phyloP scores from a whole-genome alignment of 2,329 filamentous ascomycete species.

The Aspergillus novoparasiticus region DNA sequence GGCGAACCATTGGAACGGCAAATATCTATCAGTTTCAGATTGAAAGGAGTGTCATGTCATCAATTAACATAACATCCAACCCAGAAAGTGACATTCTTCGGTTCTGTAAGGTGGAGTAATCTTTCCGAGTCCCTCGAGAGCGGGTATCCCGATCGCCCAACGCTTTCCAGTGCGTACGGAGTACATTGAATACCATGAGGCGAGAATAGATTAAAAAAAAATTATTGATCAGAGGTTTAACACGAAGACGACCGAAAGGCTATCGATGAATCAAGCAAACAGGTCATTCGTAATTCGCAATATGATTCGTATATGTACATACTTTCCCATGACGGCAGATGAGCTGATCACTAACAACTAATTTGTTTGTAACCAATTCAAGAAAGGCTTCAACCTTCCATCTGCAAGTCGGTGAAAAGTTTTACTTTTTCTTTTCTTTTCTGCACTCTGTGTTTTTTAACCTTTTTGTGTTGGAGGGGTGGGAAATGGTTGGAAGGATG shows the following conservation, averaged over 20 bases:
- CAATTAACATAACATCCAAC: constrained; percentile 8
- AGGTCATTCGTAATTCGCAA: background rate
- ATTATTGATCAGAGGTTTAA: background rate
- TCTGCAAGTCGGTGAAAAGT: constrained; percentile 5
- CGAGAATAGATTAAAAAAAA: background rate
- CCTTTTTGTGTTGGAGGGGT: background rate
- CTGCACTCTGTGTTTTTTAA: background rate
- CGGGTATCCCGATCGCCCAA: constrained; percentile 20
- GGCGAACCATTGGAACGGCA: constrained; percentile 5
- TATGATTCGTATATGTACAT: background rate
- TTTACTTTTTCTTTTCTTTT: background rate
- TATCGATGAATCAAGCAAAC: background rate
- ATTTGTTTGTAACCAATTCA: background rate
- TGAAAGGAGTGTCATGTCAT: constrained; percentile 9
- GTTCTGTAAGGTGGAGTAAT: constrained; percentile 14
- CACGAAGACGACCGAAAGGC: background rate
- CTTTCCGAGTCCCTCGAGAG: constrained; percentile 13
- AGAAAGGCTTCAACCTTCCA: background rate
- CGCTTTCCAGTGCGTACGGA: background rate
- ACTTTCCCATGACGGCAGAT: constrained; percentile 1
- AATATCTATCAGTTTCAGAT: constrained; percentile 17
- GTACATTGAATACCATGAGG: background rate
- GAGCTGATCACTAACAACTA: constrained; percentile 7
- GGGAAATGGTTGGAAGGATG: constrained; percentile 7
- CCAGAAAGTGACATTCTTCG: constrained; percentile 20